A percentile compares a stretch with the other conserved stretches of the same genome.
These are phyloP conservation scores for Kondoa malvinella DNA, from an alignment of 768 basidiomycete genomes.

Conservation along the genomic window DNA sequence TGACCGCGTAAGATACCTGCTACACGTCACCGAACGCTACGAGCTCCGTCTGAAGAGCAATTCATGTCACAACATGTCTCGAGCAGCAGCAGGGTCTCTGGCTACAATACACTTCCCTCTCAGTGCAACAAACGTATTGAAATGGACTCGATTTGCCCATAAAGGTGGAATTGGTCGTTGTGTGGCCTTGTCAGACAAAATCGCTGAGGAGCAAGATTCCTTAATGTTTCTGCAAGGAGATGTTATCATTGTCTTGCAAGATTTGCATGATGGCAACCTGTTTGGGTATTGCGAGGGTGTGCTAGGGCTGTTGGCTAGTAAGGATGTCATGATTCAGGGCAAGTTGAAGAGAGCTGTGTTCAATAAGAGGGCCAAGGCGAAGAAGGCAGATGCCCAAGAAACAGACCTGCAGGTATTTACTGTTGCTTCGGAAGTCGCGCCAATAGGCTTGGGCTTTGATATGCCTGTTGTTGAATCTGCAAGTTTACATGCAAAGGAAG, in stretches of 20 bases:
- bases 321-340: conserved; percentile 9
- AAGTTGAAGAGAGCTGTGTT: conserved; percentile 18
- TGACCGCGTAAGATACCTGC: background rate
- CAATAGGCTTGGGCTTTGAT: no score
- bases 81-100: background rate
- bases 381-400: background rate
- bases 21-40: background rate
- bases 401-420: background rate
- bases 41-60: background rate
- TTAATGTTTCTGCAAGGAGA: conserved; percentile 18
- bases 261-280: conserved; percentile 2
- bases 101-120: background rate
- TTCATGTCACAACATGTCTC: background rate
- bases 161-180: conserved; percentile 14
- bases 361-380: conserved; percentile 4
- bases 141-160: conserved; percentile 13
- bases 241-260: conserved; percentile 6
- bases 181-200: conserved; percentile 1
- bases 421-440: background rate
- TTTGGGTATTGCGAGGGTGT: conserved; percentile 17
- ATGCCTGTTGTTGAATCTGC: no score
- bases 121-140: background rate
- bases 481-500: no score
- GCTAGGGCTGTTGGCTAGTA: conserved; percentile 10
- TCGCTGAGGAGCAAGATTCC: conserved; percentile 9